Percentiles rank a stretch among this genome's conserved stretches.
phyloP scores from a whole-genome alignment of 1,284 basidiomycete genomes.

The Farysia itapuensis region DNA sequence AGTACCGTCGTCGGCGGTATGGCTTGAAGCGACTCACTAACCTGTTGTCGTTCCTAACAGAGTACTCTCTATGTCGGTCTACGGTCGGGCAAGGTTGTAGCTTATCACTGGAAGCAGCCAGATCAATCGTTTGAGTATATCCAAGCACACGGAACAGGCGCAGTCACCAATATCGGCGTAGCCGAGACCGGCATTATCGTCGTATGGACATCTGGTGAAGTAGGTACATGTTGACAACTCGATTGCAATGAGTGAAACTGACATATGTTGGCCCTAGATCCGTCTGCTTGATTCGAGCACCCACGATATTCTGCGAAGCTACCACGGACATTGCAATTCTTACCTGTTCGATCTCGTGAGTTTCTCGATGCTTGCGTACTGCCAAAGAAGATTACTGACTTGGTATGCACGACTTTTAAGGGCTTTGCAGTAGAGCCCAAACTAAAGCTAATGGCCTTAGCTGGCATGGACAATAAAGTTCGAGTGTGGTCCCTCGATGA shows the following conservation, averaged over 20 bases:
- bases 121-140: not conserved
- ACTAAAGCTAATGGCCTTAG: constrained; percentile 11
- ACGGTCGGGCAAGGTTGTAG: not conserved
- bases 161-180: not conserved
- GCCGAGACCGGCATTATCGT: not conserved
- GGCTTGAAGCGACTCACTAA: not conserved
- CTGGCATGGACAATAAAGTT: constrained; percentile 13
- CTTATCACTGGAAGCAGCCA: not conserved
- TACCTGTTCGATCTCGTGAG: constrained; percentile 8
- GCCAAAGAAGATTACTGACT: not conserved
- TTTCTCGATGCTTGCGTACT: not conserved
- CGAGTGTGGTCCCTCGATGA: constrained; percentile 25
- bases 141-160: not conserved
- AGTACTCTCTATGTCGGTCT: not conserved
- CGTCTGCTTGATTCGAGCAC: constrained; percentile 4
- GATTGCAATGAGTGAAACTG: constrained; percentile 16
- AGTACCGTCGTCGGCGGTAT: not conserved
- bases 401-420: too few species aligned
- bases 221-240: constrained; percentile 3
- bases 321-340: constrained; percentile 20
- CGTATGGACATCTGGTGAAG: not conserved
- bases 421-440: constrained; percentile 9
- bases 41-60: not conserved
- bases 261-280: constrained; percentile 1
- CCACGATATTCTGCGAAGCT: not conserved